A percentile compares a stretch with the other conserved stretches of the same genome.
Evolutionary conservation across 208 protist species (phyloP).

Genomic region (Naegleria lovaniensis): DNA sequence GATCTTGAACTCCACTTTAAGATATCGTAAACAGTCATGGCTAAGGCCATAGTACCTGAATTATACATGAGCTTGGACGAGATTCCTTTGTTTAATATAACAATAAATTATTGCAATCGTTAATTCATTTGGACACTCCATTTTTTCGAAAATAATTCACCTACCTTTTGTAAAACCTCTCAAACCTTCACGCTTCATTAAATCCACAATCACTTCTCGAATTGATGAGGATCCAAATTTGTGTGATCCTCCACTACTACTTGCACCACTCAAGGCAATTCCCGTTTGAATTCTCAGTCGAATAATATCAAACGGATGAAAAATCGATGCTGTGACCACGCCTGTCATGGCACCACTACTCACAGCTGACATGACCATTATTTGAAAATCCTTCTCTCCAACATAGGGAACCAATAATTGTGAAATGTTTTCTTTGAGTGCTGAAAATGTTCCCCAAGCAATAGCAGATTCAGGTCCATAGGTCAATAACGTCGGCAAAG

Average conservation of each 20-base stretch:
- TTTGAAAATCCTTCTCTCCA: not conserved
- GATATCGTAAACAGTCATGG: not conserved
- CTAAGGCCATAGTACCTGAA: not conserved
- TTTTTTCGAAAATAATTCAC: too few species aligned
- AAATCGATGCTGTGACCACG: not conserved
- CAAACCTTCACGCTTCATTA: not conserved
- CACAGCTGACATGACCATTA: not conserved
- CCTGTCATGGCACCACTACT: not conserved
- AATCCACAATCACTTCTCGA: not conserved
- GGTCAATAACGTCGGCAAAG: not conserved
- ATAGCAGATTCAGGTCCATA: not conserved
- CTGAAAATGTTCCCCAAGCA: not conserved
- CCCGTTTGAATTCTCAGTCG: not conserved
- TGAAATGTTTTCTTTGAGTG: not conserved
- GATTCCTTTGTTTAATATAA: too few species aligned
- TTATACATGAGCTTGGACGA: not conserved
- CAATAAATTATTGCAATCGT: too few species aligned
- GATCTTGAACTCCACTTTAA: not conserved
- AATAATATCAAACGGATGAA: not conserved
- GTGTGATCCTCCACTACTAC: not conserved
- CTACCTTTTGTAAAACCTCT: not conserved
- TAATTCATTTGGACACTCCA: too few species aligned
- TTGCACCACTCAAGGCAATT: not conserved
- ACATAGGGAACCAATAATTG: not conserved
- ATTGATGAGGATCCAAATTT: not conserved